A percentile compares a stretch with the other conserved stretches of the same genome.
phyloP scores from a whole-genome alignment of 345 rosid species.

The Psidium guajava region DNA sequence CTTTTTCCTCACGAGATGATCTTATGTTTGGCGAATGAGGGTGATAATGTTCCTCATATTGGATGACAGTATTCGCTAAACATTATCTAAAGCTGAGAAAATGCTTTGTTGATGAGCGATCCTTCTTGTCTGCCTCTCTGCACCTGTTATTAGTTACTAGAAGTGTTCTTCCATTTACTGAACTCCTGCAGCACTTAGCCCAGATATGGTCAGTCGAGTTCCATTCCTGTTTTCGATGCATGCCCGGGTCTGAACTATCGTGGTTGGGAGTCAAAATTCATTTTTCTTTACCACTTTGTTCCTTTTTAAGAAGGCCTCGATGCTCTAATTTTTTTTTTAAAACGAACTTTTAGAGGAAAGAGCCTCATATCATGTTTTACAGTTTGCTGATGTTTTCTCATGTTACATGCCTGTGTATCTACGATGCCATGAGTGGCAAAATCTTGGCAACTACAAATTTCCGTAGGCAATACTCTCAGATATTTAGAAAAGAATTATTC shows the following conservation, averaged over 20 bases:
- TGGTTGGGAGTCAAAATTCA: neutral
- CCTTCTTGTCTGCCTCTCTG: neutral
- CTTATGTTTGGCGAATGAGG: neutral
- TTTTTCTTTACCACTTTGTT: neutral
- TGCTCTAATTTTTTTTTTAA: no score
- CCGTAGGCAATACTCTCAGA: neutral
- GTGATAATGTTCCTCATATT: neutral
- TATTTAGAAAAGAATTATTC: neutral
- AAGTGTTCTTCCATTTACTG: neutral
- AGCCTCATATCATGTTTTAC: accelerated
- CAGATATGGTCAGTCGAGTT: neutral
- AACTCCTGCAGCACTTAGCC: neutral
- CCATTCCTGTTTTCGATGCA: neutral
- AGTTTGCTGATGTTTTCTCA: neutral
- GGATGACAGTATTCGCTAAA: neutral
- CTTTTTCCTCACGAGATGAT: neutral
- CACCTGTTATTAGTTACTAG: neutral
- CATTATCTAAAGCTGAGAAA: neutral
- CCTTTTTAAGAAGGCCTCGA: neutral
- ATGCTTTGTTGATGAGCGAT: neutral
- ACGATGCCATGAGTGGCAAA: neutral
- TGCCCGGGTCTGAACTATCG: neutral
- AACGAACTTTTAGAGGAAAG: neutral
- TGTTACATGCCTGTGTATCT: neutral
- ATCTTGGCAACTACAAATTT: neutral